A percentile compares a stretch with the other conserved stretches of the same genome.
Conservation (phyloP, 345 rosid species). For the Balakata baccata region DNA sequence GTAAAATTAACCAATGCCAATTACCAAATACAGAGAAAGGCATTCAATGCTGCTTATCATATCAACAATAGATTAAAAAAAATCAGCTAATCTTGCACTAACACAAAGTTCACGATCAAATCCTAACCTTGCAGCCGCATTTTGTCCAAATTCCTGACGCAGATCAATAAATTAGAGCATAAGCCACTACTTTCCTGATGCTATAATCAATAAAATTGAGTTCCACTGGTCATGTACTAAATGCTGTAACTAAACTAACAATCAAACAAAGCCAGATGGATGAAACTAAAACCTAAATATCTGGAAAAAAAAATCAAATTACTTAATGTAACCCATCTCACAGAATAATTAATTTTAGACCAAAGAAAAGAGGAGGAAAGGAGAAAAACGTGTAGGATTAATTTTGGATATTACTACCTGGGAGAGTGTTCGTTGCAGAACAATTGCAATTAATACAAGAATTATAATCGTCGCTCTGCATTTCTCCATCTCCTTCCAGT, state of each 20-base stretch:
- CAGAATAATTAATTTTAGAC: not conserved
- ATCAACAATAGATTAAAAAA: not conserved
- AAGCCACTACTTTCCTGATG: not conserved
- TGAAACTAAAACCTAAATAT: not conserved
- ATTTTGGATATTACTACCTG: slow-evolving; percentile 2
- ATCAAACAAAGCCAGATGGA: not conserved
- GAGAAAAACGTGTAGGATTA: not conserved
- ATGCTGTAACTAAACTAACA: not conserved
- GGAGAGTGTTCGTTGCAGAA: not conserved
- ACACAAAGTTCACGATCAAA: not conserved
- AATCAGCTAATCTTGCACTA: not conserved
- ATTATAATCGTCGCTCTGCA: not conserved
- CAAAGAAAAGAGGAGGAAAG: not conserved
- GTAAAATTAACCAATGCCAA: not conserved
- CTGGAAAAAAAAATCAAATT: not conserved
- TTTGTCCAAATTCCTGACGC: slow-evolving; percentile 11
- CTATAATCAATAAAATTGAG: not conserved
- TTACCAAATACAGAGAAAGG: not conserved
- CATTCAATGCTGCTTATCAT: not conserved
- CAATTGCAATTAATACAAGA: slow-evolving; percentile 1
- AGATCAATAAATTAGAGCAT: not conserved
- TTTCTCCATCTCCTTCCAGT: slow-evolving; percentile 9
- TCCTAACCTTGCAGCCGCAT: slow-evolving; percentile 13
- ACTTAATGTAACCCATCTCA: not conserved
- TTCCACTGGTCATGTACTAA: not conserved